These are phyloP conservation scores for Cyclocybe cylindracea DNA, from an alignment of 768 basidiomycete genomes.

Conservation along the genomic window DNA sequence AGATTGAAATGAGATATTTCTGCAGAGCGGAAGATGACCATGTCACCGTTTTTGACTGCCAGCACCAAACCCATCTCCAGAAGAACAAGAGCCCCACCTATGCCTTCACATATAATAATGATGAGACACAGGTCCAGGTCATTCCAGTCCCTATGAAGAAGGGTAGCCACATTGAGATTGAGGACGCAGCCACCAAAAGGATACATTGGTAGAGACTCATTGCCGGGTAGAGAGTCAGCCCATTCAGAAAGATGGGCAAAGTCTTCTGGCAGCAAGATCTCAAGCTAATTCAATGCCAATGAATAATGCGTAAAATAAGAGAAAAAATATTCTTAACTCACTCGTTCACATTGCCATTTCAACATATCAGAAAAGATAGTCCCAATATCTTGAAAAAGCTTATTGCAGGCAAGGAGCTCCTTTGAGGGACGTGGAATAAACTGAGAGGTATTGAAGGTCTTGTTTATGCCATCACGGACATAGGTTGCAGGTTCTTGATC, in stretches of 20 bases:
- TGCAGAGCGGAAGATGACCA: conserved; percentile 21
- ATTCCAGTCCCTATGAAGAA: conserved; percentile 17
- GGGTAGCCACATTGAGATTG: conserved; percentile 3
- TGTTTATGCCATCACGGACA: background rate
- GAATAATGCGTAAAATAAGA: too few species aligned
- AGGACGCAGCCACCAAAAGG: conserved; percentile 4
- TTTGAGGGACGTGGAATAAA: conserved; percentile 1
- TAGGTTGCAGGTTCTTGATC: background rate
- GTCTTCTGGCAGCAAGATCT: background rate
- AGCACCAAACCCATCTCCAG: conserved; percentile 25
- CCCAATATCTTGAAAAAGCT: background rate
- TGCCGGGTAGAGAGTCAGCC: background rate
- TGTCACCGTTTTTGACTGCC: conserved; percentile 17
- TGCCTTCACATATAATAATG: conserved; percentile 17
- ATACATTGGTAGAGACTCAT: background rate
- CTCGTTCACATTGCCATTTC: background rate
- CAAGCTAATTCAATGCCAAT: conserved; percentile 1
- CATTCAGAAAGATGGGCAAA: background rate
- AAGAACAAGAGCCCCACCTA: conserved; percentile 24
- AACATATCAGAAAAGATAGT: background rate
- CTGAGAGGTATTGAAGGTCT: background rate
- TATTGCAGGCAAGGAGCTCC: background rate
- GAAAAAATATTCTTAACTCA: too few species aligned
- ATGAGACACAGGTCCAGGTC: conserved; percentile 25
- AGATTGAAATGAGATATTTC: conserved; percentile 25